phyloP scores from a whole-genome alignment of 768 basidiomycete species.

The Sporobolomyces roseus region DNA sequence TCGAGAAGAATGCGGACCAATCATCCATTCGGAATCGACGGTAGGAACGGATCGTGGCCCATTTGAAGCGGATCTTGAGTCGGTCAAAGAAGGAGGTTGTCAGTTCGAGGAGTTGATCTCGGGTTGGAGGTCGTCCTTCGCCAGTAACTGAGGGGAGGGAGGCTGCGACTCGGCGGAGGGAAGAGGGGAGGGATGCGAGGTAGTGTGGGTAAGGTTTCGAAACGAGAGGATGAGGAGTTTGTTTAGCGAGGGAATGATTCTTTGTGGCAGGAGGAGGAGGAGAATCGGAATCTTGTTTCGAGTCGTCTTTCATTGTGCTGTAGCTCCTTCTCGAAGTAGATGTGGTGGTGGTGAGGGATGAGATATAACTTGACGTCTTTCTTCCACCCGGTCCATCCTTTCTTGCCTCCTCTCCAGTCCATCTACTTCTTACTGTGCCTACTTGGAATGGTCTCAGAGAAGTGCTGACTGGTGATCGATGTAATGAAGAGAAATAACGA shows the following conservation, averaged over 20 bases:
- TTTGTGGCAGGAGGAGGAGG: too few species aligned
- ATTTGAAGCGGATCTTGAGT: conserved; percentile 84
- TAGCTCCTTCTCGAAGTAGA: too few species aligned
- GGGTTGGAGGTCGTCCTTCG: conserved; percentile 57
- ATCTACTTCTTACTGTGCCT: too few species aligned
- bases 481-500: conserved; percentile 24
- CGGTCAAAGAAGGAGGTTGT: conserved; percentile 89
- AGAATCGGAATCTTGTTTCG: too few species aligned
- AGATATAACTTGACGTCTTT: too few species aligned
- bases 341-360: background rate
- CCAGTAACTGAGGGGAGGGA: conserved; percentile 63
- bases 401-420: too few species aligned
- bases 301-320: too few species aligned
- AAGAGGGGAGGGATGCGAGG: conserved; percentile 60
- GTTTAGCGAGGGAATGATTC: conserved; percentile 8
- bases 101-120: conserved; percentile 81
- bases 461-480: background rate
- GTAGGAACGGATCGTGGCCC: conserved; percentile 93
- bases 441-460: background rate
- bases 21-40: conserved; percentile 94
- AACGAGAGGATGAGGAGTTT: conserved; percentile 9
- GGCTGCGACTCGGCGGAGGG: conserved; percentile 71
- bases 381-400: too few species aligned
- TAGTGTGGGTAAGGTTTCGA: conserved; percentile 29
- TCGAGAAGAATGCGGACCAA: conserved; percentile 89